phyloP scores from a whole-genome alignment of 202 grass and related monocot species.

The Dendrocalamus latiflorus region DNA sequence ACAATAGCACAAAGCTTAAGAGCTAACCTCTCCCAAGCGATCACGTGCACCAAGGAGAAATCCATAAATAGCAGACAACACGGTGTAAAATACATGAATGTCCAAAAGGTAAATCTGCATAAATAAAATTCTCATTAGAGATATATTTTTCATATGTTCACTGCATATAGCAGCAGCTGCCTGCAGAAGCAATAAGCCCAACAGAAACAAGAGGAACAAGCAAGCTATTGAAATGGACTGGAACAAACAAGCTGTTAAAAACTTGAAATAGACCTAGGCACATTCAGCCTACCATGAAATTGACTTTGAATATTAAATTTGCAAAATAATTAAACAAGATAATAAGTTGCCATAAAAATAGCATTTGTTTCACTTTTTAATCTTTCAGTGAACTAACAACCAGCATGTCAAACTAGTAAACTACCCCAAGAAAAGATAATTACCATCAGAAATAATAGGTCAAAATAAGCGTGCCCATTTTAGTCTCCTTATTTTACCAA shows the following conservation, averaged over 20 bases:
- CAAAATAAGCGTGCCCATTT: background rate
- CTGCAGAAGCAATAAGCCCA: slow-evolving; percentile 9
- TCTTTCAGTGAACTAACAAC: background rate
- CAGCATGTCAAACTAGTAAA: background rate
- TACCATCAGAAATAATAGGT: no score
- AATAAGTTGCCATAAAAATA: background rate
- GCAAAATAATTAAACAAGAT: background rate
- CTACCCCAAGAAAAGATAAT: no score
- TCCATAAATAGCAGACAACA: slow-evolving; percentile 82
- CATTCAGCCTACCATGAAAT: background rate
- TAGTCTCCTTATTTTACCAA: background rate
- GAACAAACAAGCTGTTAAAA: background rate
- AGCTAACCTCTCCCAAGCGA: slow-evolving; percentile 82
- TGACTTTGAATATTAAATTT: background rate
- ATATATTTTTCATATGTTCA: slow-evolving; percentile 16
- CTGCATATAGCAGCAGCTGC: background rate
- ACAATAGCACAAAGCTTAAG: slow-evolving; percentile 3
- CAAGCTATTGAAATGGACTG: background rate
- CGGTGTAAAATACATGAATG: slow-evolving; percentile 86
- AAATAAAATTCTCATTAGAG: slow-evolving; percentile 1
- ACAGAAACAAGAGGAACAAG: slow-evolving; percentile 4
- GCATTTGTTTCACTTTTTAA: background rate
- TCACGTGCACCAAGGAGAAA: slow-evolving; percentile 83
- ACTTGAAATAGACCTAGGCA: background rate
- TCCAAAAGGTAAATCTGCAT: slow-evolving; percentile 95